Percentiles rank a stretch among this genome's conserved stretches.
Conservation (phyloP, 2,329 filamentous ascomycete species). For the Apiospora malaysiana region DNA sequence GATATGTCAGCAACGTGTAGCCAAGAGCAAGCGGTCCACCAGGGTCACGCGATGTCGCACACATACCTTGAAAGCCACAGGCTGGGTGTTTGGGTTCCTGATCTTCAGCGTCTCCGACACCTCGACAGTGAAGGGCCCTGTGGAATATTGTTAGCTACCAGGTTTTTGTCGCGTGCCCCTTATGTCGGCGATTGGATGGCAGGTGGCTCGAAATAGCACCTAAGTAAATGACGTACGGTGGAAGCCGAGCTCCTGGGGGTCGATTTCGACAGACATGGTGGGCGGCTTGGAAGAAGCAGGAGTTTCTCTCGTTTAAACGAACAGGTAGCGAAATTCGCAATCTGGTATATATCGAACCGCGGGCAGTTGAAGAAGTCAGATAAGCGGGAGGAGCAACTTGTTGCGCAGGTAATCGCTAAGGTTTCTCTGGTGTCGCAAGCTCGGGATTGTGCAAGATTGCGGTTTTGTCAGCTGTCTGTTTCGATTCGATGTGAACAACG, state of each 20-base stretch:
- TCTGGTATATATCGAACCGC: not conserved
- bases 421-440: conserved; percentile 14
- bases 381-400: not conserved
- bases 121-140: conserved; percentile 72
- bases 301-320: not conserved
- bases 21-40: conserved; percentile 13
- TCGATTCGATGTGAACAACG: not conserved
- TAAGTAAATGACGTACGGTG: conserved; percentile 68
- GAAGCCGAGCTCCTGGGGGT: conserved; percentile 91
- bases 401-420: conserved; percentile 6
- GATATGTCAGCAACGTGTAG: conserved; percentile 37
- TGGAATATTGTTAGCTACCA: conserved; percentile 29
- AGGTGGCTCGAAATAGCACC: not conserved
- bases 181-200: conserved; percentile 17
- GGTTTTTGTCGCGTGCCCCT: not conserved
- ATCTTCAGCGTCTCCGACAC: conserved; percentile 69
- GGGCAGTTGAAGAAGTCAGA: not conserved
- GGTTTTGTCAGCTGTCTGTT: conserved; percentile 17
- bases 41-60: conserved; percentile 9
- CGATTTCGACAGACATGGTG: conserved; percentile 91
- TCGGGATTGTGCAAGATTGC: conserved; percentile 6
- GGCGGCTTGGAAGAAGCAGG: conserved; percentile 1
- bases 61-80: conserved; percentile 73
- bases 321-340: not conserved
- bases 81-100: conserved; percentile 66